These are phyloP conservation scores for Cyphellophora attinorum DNA, from an alignment of 2,329 filamentous ascomycete species.

Conservation along the genomic window DNA sequence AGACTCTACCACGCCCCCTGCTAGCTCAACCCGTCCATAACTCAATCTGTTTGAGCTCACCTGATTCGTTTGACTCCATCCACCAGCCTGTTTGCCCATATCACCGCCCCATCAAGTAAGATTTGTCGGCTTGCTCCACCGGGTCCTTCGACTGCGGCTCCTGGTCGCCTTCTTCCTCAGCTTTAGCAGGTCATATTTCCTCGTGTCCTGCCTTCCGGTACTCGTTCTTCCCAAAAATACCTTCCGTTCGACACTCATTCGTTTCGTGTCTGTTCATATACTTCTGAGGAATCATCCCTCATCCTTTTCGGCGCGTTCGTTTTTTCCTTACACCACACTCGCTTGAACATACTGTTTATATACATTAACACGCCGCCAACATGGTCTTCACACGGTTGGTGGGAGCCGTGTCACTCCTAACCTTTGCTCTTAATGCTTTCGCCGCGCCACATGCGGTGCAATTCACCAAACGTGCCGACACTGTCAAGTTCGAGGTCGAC, in stretches of 20 bases:
- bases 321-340: too few species aligned
- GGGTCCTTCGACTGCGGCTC: background rate
- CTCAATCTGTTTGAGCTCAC: background rate
- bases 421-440: constrained; percentile 13
- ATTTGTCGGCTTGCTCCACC: background rate
- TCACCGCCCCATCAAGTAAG: background rate
- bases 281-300: background rate
- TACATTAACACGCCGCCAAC: background rate
- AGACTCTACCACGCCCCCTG: background rate
- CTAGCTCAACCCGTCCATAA: background rate
- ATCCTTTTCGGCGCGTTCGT: background rate
- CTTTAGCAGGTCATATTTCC: background rate
- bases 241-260: too few species aligned
- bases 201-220: background rate
- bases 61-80: background rate
- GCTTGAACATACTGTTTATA: too few species aligned
- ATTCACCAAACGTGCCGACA: constrained; percentile 7
- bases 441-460: constrained; percentile 7
- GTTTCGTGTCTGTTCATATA: too few species aligned
- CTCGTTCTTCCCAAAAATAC: background rate
- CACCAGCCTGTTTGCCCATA: background rate
- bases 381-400: background rate
- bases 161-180: background rate
- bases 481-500: constrained; percentile 21
- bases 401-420: constrained; percentile 11